Base-by-base conservation (phyloP, 148 eudicot genomes). In the Mesembryanthemum crystallinum region DNA sequence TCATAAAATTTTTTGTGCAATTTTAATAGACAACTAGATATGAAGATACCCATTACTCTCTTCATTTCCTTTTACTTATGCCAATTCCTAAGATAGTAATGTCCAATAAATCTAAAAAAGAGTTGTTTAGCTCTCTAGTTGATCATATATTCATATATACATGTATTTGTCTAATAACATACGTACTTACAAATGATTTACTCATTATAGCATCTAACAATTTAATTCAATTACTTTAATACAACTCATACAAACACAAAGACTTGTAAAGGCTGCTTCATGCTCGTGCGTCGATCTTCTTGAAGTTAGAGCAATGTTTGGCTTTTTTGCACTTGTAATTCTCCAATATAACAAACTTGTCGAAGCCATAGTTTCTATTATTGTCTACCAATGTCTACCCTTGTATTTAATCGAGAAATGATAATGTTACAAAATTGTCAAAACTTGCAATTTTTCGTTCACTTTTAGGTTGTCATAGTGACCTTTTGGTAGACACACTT, bases 391-490 rank as follows among this genome's bases (percentile, higher is more conserved):
- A 23, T 45, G 71, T 42, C n/a, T 21, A 9, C 52, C 27, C 4
- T 17, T 27, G n/a, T 65, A 2, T 65, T 24, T n/a, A 14, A 30
- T n/a, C 25, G 37, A 52, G 25, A 64, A 66, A 65, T 18, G 18
- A 62, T 21, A 10, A 73, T 17, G 27, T 64, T 47, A 64, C 62
- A 64, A 33, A 64, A 51, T 35, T 45, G 18, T 69, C 20, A 58
- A 66, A 15, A 52, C 25, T 45, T 47, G 49, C 27, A 47, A 24
- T 13, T 20, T 51, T 54, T 4, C 64, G 62, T 57, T 70, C 69
- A 62, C 28, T 73, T 78, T 42, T 17, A 60, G 49, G 71, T 9
- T 59, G 73, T 68, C 78, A 49, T 35, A 67, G 65, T 59, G 39
- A 24, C 24, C 43, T 47, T 60, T 51, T 52, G n/a, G 42, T 57